Evolutionary conservation across 345 rosid species (phyloP).

Genomic region (Carallia pectinifolia): DNA sequence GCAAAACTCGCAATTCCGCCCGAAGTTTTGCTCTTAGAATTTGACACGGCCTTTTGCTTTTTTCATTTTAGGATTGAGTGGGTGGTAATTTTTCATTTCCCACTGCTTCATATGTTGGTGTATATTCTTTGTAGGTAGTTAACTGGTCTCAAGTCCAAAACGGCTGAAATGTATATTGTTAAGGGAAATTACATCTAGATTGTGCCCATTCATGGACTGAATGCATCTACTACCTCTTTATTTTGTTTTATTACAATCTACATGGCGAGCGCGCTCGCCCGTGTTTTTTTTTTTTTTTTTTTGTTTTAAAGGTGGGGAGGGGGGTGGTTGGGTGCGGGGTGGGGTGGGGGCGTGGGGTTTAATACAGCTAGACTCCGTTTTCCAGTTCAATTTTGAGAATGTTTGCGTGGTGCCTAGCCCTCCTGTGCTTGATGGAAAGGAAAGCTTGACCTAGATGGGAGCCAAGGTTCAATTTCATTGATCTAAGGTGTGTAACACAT

Average conservation of each 20-base stretch:
- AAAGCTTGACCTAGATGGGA: too few relatives aligned
- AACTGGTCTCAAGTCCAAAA: conserved; percentile 22
- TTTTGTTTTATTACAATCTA: background rate
- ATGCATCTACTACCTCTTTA: conserved; percentile 6
- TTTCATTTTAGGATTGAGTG: conserved; percentile 7
- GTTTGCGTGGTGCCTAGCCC: too few relatives aligned
- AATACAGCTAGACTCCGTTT: too few relatives aligned
- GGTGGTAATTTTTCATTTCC: background rate
- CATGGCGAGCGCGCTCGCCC: too few relatives aligned
- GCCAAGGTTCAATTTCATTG: too few relatives aligned
- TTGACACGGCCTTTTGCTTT: conserved; percentile 13
- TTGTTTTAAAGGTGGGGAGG: too few relatives aligned
- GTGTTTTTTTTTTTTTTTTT: too few relatives aligned
- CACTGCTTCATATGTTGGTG: conserved; percentile 17
- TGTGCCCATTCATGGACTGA: conserved; percentile 16
- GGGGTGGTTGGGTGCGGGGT: too few relatives aligned
- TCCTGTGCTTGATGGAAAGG: too few relatives aligned
- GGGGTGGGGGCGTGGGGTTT: too few relatives aligned
- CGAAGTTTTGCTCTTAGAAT: conserved; percentile 10
- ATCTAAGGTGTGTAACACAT: too few relatives aligned
- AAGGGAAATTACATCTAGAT: conserved; percentile 5
- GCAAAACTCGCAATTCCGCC: conserved; percentile 12
- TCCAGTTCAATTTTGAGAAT: too few relatives aligned
- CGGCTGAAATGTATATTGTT: conserved; percentile 37
- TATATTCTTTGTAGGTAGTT: conserved; percentile 41